Percentiles rank a stretch among this genome's conserved stretches.
phyloP scores from a whole-genome alignment of 2,329 filamentous ascomycete genomes.

The Sporothrix brunneoviolacea region DNA sequence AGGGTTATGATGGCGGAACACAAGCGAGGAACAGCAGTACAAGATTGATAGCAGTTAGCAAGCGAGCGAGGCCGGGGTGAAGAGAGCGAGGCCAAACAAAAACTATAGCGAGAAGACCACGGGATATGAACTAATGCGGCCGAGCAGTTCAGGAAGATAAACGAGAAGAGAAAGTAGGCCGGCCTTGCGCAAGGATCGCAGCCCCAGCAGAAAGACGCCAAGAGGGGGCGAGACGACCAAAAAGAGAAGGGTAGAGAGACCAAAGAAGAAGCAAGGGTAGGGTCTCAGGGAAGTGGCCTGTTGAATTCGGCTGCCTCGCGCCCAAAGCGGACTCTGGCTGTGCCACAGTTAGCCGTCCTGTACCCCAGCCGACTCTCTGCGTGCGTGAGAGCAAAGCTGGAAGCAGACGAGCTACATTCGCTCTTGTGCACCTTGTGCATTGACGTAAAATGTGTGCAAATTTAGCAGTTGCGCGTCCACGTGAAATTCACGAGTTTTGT shows the following conservation, averaged over 20 bases:
- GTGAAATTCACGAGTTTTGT: no score
- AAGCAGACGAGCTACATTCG: background rate
- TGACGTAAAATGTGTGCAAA: background rate
- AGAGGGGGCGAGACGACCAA: background rate
- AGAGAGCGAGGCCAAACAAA: background rate
- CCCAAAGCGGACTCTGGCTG: slow-evolving; percentile 6
- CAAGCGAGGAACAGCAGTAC: background rate
- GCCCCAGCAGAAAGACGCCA: background rate
- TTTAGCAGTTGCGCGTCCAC: no score
- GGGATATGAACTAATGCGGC: no score
- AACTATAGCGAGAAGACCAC: background rate
- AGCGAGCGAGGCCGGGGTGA: background rate
- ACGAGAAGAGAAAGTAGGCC: background rate
- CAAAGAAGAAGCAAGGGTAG: background rate
- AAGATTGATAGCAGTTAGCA: background rate
- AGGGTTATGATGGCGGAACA: background rate
- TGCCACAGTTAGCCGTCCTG: slow-evolving; percentile 5
- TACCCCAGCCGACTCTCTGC: background rate
- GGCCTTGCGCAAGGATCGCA: no score
- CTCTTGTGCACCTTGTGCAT: background rate
- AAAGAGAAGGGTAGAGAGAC: background rate
- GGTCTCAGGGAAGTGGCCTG: background rate
- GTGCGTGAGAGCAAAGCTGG: slow-evolving; percentile 1
- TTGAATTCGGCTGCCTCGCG: background rate
- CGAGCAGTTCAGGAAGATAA: background rate